Conservation (phyloP, 2,329 filamentous ascomycete species). For the Aureobasidium leucospermi region DNA sequence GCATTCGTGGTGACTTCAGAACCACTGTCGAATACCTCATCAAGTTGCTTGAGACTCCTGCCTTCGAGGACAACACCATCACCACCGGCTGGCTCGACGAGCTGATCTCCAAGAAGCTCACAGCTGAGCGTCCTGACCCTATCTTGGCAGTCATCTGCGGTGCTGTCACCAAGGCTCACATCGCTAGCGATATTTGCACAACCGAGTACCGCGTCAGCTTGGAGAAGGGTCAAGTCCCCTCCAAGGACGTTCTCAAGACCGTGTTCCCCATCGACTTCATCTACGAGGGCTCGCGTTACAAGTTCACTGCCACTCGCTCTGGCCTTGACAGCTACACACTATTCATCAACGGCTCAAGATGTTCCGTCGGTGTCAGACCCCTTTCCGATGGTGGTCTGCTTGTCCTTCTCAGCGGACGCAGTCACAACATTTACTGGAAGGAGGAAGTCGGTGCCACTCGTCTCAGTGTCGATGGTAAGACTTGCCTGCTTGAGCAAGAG, state of each 20-base stretch:
- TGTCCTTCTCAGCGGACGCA: slow-evolving; percentile 81
- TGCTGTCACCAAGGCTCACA: slow-evolving; percentile 88
- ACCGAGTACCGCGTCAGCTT: slow-evolving; percentile 79
- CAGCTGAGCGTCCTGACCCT: slow-evolving; percentile 87
- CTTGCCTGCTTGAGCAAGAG: slow-evolving; percentile 94
- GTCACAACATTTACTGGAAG: slow-evolving; percentile 99
- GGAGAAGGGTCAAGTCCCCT: slow-evolving; percentile 94
- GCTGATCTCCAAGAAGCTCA: slow-evolving; percentile 95
- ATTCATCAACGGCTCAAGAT: slow-evolving; percentile 98
- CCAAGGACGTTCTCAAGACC: slow-evolving; percentile 94
- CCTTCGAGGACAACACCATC: slow-evolving; percentile 98
- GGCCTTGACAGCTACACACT: slow-evolving; percentile 92
- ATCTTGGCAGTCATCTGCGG: slow-evolving; percentile 93
- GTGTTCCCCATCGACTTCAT: slow-evolving; percentile 98
- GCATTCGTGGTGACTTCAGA: slow-evolving; percentile 98
- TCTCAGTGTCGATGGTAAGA: slow-evolving; percentile 95
- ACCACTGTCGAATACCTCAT: slow-evolving; percentile 98
- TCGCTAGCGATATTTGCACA: slow-evolving; percentile 85
- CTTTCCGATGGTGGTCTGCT: slow-evolving; percentile 91
- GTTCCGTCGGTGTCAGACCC: slow-evolving; percentile 82
- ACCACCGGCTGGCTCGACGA: slow-evolving; percentile 98
- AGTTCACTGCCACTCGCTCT: slow-evolving; percentile 92
- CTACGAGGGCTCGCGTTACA: slow-evolving; percentile 93
- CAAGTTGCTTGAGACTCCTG: slow-evolving; percentile 95
- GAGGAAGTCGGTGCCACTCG: slow-evolving; percentile 95